Conservation (phyloP, 2,329 filamentous ascomycete species). For the Tolypocladium guangdongense region DNA sequence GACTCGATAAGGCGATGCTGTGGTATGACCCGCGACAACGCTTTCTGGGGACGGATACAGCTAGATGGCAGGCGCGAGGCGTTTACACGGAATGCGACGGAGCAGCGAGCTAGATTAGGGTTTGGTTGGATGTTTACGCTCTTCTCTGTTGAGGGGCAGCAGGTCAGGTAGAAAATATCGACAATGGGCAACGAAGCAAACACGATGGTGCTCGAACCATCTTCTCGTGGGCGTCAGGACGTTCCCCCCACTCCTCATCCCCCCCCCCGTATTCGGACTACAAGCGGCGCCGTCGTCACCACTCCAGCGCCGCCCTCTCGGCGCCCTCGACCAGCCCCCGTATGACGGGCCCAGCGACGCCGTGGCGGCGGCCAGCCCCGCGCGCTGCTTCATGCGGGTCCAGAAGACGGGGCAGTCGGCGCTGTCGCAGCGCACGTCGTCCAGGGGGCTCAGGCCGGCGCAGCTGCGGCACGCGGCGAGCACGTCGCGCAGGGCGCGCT, state of each 20-base stretch:
- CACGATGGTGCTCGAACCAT: too few relatives aligned
- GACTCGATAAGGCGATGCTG: not conserved
- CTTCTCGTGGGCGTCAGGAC: too few relatives aligned
- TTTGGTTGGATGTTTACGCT: too few relatives aligned
- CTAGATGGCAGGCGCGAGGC: not conserved
- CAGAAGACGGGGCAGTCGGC: constrained; percentile 92
- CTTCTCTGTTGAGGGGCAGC: too few relatives aligned
- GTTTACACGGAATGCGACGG: too few relatives aligned
- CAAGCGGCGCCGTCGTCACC: constrained; percentile 12
- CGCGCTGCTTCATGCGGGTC: constrained; percentile 53
- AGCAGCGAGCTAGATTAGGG: too few relatives aligned
- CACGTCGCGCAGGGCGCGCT: constrained; percentile 54
- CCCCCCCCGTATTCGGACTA: not conserved
- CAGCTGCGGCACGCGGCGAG: constrained; percentile 70
- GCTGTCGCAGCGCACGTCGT: constrained; percentile 79
- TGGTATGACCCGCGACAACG: not conserved
- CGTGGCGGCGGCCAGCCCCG: constrained; percentile 31
- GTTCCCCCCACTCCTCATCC: not conserved
- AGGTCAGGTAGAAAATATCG: too few relatives aligned
- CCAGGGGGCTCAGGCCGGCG: constrained; percentile 58
- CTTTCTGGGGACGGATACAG: not conserved
- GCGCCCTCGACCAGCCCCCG: constrained; percentile 16
- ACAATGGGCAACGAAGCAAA: too few relatives aligned
- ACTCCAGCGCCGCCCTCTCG: constrained; percentile 19
- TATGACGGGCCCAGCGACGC: constrained; percentile 20